Conservation (phyloP, 2,329 filamentous ascomycete genomes). For the Fusarium piperis region DNA sequence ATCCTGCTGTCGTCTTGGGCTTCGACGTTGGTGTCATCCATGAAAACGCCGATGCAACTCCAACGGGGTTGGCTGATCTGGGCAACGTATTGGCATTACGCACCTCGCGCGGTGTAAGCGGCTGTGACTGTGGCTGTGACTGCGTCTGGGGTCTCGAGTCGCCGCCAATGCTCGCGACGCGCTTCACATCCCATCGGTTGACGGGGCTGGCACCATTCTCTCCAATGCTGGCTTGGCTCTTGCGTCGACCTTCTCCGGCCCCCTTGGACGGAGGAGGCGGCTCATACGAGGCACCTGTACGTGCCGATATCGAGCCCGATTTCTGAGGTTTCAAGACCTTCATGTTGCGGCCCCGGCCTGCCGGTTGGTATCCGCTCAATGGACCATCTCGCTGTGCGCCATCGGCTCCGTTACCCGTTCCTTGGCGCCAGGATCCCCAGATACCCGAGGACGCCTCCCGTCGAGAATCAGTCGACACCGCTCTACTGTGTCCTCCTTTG, state of each 20-base stretch:
- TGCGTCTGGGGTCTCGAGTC: constrained; percentile 47
- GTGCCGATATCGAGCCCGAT: constrained; percentile 62
- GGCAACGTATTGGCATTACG: constrained; percentile 56
- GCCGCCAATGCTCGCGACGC: constrained; percentile 56
- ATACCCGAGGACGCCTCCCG: constrained; percentile 66
- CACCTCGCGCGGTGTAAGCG: constrained; percentile 47
- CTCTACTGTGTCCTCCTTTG: constrained; percentile 39
- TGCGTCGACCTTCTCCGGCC: constrained; percentile 62
- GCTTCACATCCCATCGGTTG: constrained; percentile 65
- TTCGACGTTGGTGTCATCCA: constrained; percentile 77
- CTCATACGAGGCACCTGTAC: constrained; percentile 64
- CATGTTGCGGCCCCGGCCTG: constrained; percentile 76
- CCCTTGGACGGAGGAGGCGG: constrained; percentile 56
- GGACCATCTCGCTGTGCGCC: constrained; percentile 61
- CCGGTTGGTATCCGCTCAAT: constrained; percentile 75
- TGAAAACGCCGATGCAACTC: constrained; percentile 91
- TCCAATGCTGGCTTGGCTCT: constrained; percentile 57
- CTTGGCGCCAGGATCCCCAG: constrained; percentile 77
- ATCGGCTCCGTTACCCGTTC: constrained; percentile 61
- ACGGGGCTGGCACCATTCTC: constrained; percentile 40
- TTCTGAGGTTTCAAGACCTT: constrained; percentile 88
- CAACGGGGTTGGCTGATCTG: constrained; percentile 81
- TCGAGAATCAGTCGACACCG: constrained; percentile 47
- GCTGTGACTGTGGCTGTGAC: constrained; percentile 44
- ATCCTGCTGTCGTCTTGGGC: constrained; percentile 47